Percentiles rank a stretch among this genome's conserved stretches.
Conservation (phyloP, 75 land plant species). For the Selaginella tamariscina region DNA sequence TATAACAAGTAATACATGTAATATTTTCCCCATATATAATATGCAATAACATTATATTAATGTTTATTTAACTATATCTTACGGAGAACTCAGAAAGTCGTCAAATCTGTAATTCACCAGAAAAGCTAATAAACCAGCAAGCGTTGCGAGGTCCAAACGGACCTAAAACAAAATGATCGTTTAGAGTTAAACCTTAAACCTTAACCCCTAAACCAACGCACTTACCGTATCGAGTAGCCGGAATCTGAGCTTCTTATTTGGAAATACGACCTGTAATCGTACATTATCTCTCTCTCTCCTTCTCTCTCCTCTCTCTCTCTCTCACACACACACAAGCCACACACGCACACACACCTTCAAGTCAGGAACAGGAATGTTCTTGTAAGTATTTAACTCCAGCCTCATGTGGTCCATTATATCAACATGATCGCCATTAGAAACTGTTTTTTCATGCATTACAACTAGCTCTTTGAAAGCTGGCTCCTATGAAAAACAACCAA, state of each 20-base stretch:
- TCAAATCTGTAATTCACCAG: slow-evolving; percentile 81
- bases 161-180: slow-evolving; percentile 32
- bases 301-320: not conserved
- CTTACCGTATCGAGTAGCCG: slow-evolving; percentile 81
- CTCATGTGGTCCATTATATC: slow-evolving; percentile 25
- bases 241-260: slow-evolving; percentile 87
- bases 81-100: slow-evolving; percentile 62
- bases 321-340: slow-evolving; percentile 20
- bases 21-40: not conserved
- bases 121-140: slow-evolving; percentile 77
- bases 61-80: slow-evolving; percentile 16
- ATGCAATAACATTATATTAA: not conserved
- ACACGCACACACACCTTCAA: slow-evolving; percentile 40
- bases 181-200: not conserved
- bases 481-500: slow-evolving; percentile 44
- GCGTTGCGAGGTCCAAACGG: slow-evolving; percentile 73
- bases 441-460: slow-evolving; percentile 42
- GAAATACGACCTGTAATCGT: slow-evolving; percentile 69
- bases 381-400: slow-evolving; percentile 62
- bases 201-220: not conserved
- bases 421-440: slow-evolving; percentile 14
- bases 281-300: not conserved
- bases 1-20: slow-evolving; percentile 17
- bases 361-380: slow-evolving; percentile 85
- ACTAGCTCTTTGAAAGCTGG: slow-evolving; percentile 89